Evolutionary conservation across 129 eudicot genomes (phyloP).

Genomic region (Saposhnikovia divaricata): DNA sequence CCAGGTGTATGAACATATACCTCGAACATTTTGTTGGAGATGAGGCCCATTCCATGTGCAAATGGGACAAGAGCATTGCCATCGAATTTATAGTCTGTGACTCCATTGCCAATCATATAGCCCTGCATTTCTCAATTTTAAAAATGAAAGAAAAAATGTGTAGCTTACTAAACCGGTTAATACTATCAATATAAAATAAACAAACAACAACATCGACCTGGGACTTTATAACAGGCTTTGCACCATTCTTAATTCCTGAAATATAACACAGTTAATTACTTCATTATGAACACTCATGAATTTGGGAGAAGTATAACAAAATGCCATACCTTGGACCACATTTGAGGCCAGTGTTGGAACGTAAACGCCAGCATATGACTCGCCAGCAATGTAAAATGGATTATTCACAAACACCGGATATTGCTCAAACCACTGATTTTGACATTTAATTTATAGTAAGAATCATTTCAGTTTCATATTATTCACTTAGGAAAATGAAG

Average conservation of each 20-base stretch:
- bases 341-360: slow-evolving; percentile 35
- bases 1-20: background rate
- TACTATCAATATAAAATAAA: background rate
- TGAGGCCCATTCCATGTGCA: slow-evolving; percentile 41
- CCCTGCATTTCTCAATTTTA: slow-evolving; percentile 21
- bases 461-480: background rate
- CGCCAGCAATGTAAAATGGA: slow-evolving; percentile 42
- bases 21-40: slow-evolving; percentile 23
- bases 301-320: background rate
- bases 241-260: slow-evolving; percentile 26
- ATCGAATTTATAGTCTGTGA: slow-evolving; percentile 24
- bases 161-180: background rate
- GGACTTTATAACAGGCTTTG: slow-evolving; percentile 25
- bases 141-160: background rate
- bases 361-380: slow-evolving; percentile 49
- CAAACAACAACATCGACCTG: slow-evolving; percentile 14
- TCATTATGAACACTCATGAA: background rate
- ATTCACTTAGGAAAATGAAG: too few relatives aligned
- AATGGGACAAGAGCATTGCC: slow-evolving; percentile 36
- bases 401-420: slow-evolving; percentile 36
- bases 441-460: background rate
- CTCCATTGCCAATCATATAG: slow-evolving; percentile 44
- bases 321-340: slow-evolving; percentile 27
- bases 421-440: slow-evolving; percentile 37
- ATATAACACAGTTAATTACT: background rate